phyloP scores from a whole-genome alignment of 306 rosid species.

The Cyclanthera cordifolia region DNA sequence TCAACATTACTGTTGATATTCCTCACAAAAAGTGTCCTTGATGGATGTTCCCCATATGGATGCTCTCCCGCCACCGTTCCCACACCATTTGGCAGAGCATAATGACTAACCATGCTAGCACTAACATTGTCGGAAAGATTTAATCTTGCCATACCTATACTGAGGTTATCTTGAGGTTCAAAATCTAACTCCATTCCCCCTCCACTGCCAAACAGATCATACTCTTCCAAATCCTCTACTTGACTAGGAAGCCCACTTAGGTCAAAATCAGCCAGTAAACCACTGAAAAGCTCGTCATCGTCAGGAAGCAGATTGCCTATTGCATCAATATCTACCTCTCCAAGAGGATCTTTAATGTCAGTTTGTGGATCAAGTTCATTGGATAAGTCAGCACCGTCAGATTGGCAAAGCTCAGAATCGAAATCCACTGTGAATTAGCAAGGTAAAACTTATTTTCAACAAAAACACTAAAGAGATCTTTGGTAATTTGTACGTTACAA shows the following conservation, averaged over 20 bases:
- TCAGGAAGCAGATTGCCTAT: conserved; percentile 65
- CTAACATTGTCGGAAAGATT: conserved; percentile 42
- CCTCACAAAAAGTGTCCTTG: conserved; percentile 85
- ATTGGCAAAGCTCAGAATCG: conserved; percentile 34
- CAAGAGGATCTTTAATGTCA: conserved; percentile 40
- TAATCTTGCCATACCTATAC: conserved; percentile 46
- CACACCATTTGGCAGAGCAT: conserved; percentile 57
- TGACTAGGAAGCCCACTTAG: conserved; percentile 72
- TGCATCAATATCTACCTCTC: conserved; percentile 35
- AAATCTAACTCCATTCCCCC: conserved; percentile 86
- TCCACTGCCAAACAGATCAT: conserved; percentile 74
- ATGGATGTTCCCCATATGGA: conserved; percentile 95
- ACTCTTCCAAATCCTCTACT: conserved; percentile 77
- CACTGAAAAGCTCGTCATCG: conserved; percentile 81
- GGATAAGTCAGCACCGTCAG: conserved; percentile 40
- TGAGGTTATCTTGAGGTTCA: conserved; percentile 52
- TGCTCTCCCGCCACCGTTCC: conserved; percentile 92
- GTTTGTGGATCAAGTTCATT: conserved; percentile 30
- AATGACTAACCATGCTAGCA: conserved; percentile 47
- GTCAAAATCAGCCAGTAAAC: conserved; percentile 76
- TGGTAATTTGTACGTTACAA: conserved; percentile 4
- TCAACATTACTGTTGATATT: conserved; percentile 85
- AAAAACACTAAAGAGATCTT: not conserved
- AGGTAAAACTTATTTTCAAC: conserved; percentile 9
- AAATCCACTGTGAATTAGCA: conserved; percentile 49